Conservation (phyloP, 352 stramenopile genomes). For the Pythium folliculosum region DNA sequence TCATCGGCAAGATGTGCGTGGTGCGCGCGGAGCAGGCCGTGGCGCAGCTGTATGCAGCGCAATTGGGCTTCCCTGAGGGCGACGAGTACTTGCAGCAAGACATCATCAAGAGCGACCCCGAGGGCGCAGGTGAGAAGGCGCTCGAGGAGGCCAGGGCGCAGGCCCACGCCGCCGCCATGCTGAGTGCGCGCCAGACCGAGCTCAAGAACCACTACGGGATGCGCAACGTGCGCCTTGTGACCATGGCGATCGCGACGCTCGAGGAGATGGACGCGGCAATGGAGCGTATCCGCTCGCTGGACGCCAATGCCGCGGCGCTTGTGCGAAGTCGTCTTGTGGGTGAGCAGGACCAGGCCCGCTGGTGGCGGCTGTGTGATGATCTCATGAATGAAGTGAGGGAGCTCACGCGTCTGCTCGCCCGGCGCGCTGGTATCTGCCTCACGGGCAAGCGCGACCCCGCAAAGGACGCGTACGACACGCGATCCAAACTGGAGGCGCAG, state of each 20-base stretch:
- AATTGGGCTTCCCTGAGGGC: conserved; percentile 52
- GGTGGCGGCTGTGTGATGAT: conserved; percentile 15
- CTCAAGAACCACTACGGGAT: conserved; percentile 66
- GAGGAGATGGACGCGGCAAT: conserved; percentile 62
- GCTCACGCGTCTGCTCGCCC: conserved; percentile 47
- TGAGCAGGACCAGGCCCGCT: background rate
- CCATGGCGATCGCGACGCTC: conserved; percentile 56
- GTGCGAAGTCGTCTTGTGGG: background rate
- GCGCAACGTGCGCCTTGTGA: conserved; percentile 47
- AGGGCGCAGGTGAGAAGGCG: conserved; percentile 63
- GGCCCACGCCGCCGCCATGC: conserved; percentile 30
- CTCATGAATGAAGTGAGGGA: conserved; percentile 41
- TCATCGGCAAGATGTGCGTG: conserved; percentile 52
- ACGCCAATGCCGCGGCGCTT: conserved; percentile 20
- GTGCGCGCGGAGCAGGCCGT: conserved; percentile 46
- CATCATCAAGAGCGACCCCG: conserved; percentile 72
- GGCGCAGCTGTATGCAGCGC: conserved; percentile 44
- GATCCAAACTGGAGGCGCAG: conserved; percentile 44
- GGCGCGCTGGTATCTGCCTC: conserved; percentile 65
- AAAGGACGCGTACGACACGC: conserved; percentile 49
- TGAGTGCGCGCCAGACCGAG: conserved; percentile 48
- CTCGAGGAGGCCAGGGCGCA: conserved; percentile 54
- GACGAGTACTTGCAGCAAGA: conserved; percentile 50
- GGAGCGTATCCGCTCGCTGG: conserved; percentile 37
- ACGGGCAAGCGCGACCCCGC: conserved; percentile 54